A percentile compares a stretch with the other conserved stretches of the same genome.
Conservation (phyloP, 148 eudicot genomes). For the Persicaria maculosa region DNA sequence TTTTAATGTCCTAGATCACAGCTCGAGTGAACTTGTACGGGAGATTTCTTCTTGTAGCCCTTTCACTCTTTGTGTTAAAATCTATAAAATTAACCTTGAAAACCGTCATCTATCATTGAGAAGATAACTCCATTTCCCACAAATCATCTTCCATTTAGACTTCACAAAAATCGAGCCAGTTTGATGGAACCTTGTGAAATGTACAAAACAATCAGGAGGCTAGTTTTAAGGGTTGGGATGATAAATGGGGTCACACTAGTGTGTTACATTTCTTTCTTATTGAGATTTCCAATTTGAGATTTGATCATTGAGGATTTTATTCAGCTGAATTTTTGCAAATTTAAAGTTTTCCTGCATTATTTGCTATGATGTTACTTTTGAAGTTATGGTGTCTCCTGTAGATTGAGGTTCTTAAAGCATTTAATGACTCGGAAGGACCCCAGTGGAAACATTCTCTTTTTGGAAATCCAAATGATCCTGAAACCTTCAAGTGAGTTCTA, state of each 20-base stretch:
- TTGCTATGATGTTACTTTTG: background rate
- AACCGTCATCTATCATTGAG: background rate
- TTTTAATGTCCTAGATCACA: too few relatives aligned
- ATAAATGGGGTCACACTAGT: background rate
- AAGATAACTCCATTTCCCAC: background rate
- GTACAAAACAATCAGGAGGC: background rate
- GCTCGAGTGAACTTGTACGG: background rate
- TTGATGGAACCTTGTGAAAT: too few relatives aligned
- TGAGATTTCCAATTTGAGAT: background rate
- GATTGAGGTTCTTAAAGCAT: slow-evolving; percentile 88
- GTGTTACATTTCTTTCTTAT: background rate
- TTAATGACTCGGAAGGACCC: slow-evolving; percentile 82
- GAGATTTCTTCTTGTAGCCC: background rate
- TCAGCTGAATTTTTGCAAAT: background rate
- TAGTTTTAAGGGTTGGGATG: background rate
- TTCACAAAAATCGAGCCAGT: background rate
- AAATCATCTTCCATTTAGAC: background rate
- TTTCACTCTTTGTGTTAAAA: background rate
- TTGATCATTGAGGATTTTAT: background rate
- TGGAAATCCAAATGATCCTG: slow-evolving; percentile 93
- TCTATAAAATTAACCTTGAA: background rate
- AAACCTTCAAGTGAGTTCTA: slow-evolving; percentile 73
- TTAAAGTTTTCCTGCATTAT: background rate
- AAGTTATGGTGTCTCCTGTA: slow-evolving; percentile 17
- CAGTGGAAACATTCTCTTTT: slow-evolving; percentile 97